Conservation (phyloP, 1,139 yeast species). For the Debaryomyces sp. region DNA sequence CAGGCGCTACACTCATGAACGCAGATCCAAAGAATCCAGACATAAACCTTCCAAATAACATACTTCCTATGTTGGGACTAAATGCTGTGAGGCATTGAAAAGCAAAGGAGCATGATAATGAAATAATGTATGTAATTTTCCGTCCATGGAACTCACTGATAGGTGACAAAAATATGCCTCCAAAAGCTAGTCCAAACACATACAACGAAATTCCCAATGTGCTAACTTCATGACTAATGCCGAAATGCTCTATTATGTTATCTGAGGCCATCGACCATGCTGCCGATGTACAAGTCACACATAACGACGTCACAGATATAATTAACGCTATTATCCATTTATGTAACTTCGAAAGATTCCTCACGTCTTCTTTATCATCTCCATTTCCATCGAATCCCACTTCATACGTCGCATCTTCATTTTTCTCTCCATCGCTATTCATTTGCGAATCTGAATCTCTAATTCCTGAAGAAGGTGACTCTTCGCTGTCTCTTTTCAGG, state of each 20-base stretch:
- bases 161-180: constrained; percentile 36
- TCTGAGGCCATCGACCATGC: constrained; percentile 33
- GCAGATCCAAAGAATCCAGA: constrained; percentile 38
- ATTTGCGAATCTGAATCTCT: background rate
- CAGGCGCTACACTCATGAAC: constrained; percentile 40
- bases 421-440: background rate
- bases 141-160: constrained; percentile 39
- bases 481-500: background rate
- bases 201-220: constrained; percentile 32
- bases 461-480: background rate
- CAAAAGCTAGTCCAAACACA: constrained; percentile 35
- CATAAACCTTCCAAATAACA: constrained; percentile 33
- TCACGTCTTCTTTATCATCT: constrained; percentile 30
- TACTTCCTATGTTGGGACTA: constrained; percentile 28
- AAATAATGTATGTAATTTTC: constrained; percentile 29
- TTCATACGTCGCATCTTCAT: constrained; percentile 1
- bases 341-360: constrained; percentile 22
- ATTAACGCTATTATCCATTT: constrained; percentile 33
- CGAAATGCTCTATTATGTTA: constrained; percentile 26
- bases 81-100: constrained; percentile 34
- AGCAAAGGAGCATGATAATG: constrained; percentile 24
- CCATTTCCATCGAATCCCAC: constrained; percentile 27
- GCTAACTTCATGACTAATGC: constrained; percentile 29
- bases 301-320: constrained; percentile 27
- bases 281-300: constrained; percentile 36